Percentiles rank a stretch among this genome's conserved stretches.
phyloP scores from a whole-genome alignment of 805 yeast genomes.

The Cyberlindnera japonica region DNA sequence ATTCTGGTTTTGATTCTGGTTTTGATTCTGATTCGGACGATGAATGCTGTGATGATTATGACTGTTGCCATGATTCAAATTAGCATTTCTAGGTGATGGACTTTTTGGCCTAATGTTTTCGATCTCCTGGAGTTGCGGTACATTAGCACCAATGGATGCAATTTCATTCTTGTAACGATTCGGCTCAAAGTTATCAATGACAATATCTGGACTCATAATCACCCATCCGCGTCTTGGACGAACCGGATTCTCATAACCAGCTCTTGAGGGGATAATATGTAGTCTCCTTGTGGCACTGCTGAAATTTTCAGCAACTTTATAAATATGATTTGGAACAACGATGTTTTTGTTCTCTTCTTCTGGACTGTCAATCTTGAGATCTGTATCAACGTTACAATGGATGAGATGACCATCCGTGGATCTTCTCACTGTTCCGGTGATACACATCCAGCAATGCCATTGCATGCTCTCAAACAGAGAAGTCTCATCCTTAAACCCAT shows the following conservation, averaged over 20 bases:
- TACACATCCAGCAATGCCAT: constrained; percentile 99
- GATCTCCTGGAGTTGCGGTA: constrained; percentile 70
- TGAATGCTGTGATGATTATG: background rate
- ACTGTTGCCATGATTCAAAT: constrained; percentile 3
- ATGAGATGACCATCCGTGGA: constrained; percentile 79
- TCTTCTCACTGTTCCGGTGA: constrained; percentile 89
- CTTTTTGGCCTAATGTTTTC: constrained; percentile 82
- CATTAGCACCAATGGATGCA: constrained; percentile 43
- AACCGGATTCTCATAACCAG: constrained; percentile 63
- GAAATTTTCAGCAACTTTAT: constrained; percentile 84
- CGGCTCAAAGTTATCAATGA: constrained; percentile 65
- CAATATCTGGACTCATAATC: constrained; percentile 76
- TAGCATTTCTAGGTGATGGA: constrained; percentile 40
- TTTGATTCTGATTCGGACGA: no score
- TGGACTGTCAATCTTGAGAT: constrained; percentile 64
- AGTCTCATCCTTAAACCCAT: constrained; percentile 41
- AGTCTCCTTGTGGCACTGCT: constrained; percentile 76
- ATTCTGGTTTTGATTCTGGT: no score
- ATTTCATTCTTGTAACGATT: constrained; percentile 42
- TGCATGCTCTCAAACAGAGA: constrained; percentile 64
- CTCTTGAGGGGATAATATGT: constrained; percentile 75
- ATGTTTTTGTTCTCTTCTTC: constrained; percentile 32
- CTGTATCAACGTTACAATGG: constrained; percentile 91
- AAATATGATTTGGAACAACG: constrained; percentile 71
- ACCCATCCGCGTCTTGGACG: constrained; percentile 87